Conservation (phyloP, 192 early-diverging fungal species). For the Coemansia sp. region DNA sequence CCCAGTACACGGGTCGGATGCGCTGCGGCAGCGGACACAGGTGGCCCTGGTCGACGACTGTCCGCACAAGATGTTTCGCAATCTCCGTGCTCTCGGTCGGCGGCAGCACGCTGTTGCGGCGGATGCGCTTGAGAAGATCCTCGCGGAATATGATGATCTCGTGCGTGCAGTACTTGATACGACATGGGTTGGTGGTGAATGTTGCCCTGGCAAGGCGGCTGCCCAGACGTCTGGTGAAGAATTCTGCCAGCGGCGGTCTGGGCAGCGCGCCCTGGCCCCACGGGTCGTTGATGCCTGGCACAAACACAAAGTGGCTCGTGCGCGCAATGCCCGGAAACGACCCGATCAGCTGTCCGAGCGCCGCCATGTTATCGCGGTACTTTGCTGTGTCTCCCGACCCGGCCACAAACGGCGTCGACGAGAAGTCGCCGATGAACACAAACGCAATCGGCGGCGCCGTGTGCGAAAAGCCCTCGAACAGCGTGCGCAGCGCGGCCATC, state of each 20-base stretch:
- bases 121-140: constrained; percentile 73
- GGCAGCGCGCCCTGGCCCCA: constrained; percentile 74
- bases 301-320: constrained; percentile 76
- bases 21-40: constrained; percentile 78
- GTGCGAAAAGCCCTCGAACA: constrained; percentile 75
- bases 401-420: constrained; percentile 69
- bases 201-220: constrained; percentile 60
- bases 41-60: constrained; percentile 82
- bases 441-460: constrained; percentile 76
- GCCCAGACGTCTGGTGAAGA: constrained; percentile 64
- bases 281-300: constrained; percentile 87
- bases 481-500: constrained; percentile 65
- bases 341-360: constrained; percentile 46
- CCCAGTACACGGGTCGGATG: constrained; percentile 78
- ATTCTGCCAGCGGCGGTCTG: constrained; percentile 69
- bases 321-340: constrained; percentile 40
- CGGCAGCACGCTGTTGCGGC: constrained; percentile 72
- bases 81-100: constrained; percentile 55
- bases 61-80: constrained; percentile 65
- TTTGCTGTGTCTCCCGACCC: constrained; percentile 61
- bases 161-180: constrained; percentile 87
- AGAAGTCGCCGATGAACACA: constrained; percentile 86
- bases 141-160: constrained; percentile 91
- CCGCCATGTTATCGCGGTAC: constrained; percentile 58
- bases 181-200: constrained; percentile 84